These are phyloP conservation scores for Phytophthora foliorum DNA, from an alignment of 352 stramenopile genomes.

Conservation along the genomic window DNA sequence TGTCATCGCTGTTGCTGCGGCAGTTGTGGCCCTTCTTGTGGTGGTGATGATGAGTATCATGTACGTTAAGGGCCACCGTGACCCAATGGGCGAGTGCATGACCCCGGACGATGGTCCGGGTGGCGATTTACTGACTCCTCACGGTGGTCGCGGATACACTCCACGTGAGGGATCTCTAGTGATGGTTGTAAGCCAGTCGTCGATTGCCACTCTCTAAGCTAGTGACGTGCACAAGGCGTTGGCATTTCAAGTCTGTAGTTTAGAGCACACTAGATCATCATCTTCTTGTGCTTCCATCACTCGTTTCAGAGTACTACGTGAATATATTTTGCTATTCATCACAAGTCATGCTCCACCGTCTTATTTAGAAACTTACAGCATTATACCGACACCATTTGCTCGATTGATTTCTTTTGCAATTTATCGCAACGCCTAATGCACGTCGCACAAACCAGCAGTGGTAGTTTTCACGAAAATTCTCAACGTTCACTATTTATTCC, in stretches of 20 bases:
- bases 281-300: slow-evolving; percentile 21
- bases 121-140: slow-evolving; percentile 24
- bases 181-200: slow-evolving; percentile 44
- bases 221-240: slow-evolving; percentile 1
- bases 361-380: not conserved
- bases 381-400: no score
- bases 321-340: slow-evolving; percentile 29
- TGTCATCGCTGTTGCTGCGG: slow-evolving; percentile 15
- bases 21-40: slow-evolving; percentile 31
- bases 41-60: slow-evolving; percentile 43
- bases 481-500: slow-evolving; percentile 17
- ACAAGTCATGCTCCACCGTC: no score
- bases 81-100: slow-evolving; percentile 29
- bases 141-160: slow-evolving; percentile 29
- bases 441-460: not conserved
- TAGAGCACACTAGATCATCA: slow-evolving; percentile 5
- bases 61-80: slow-evolving; percentile 34
- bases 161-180: slow-evolving; percentile 42
- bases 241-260: slow-evolving; percentile 9
- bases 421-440: not conserved
- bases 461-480: slow-evolving; percentile 21
- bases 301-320: slow-evolving; percentile 33
- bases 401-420: no score
- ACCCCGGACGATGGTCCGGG: slow-evolving; percentile 27
- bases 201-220: slow-evolving; percentile 45